These are phyloP conservation scores for Apiotrichum gamsii DNA, from an alignment of 1,284 basidiomycete species.

Conservation along the genomic window DNA sequence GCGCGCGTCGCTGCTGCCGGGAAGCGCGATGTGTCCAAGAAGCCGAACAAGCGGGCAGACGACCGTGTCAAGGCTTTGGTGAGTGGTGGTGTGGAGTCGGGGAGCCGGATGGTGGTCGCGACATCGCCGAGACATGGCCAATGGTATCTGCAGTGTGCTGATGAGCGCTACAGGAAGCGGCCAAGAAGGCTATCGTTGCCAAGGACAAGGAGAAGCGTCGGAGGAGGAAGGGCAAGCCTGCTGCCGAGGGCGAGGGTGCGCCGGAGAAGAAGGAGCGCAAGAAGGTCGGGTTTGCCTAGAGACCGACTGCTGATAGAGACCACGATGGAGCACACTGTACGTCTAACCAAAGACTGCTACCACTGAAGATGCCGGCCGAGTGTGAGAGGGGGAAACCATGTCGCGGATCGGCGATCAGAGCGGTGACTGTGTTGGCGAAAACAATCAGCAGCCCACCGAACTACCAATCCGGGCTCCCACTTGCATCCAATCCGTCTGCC, in stretches of 20 bases:
- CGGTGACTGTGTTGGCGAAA: too few species aligned
- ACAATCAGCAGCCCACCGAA: too few species aligned
- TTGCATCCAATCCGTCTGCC: too few species aligned
- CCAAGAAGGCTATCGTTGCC: slow-evolving; percentile 13
- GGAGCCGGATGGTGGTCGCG: too few species aligned
- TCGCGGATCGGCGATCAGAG: too few species aligned
- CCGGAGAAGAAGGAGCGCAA: slow-evolving; percentile 8
- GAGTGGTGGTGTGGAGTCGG: slow-evolving; percentile 1
- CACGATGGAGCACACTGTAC: too few species aligned
- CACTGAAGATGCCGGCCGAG: too few species aligned
- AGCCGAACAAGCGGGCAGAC: slow-evolving; percentile 17
- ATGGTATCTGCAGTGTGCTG: neutral
- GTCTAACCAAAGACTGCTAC: too few species aligned
- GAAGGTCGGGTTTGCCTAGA: slow-evolving; percentile 19
- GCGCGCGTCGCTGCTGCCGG: slow-evolving; percentile 5
- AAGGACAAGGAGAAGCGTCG: slow-evolving; percentile 21
- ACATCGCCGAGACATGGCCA: neutral
- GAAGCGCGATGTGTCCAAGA: slow-evolving; percentile 10
- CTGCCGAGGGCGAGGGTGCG: neutral
- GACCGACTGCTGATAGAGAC: too few species aligned
- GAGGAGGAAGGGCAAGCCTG: slow-evolving; percentile 13
- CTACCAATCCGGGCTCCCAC: too few species aligned
- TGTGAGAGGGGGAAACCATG: too few species aligned
- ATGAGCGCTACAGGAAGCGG: neutral
- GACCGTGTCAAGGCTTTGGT: slow-evolving; percentile 28